Base-by-base conservation (phyloP, 495 filamentous ascomycete species). In the Bacidia rubella region DNA sequence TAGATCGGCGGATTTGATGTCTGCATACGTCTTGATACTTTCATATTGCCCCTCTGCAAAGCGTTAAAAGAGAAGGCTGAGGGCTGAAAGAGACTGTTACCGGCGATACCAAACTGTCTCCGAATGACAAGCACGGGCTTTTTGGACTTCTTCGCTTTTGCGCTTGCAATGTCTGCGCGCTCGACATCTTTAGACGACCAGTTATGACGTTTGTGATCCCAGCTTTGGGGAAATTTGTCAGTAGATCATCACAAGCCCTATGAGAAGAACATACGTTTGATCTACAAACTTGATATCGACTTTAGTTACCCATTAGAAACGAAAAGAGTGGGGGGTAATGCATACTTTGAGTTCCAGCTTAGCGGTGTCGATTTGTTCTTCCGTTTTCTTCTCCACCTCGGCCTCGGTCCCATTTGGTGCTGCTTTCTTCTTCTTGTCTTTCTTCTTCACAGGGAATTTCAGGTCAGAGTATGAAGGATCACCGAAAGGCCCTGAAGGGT, bases 11-110 rank as follows among this genome's bases (percentile, higher is more conserved):
- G 55, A 57, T 42, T 57, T 57, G 1, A 62, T 47, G 54, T 56
- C 11, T 69, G 59, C 17, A 12, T 52, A 62, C 1, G 57, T 61
- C 40, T 61, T 66, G 62, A 50, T 38, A 22, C 29, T 50, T 23
- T 50, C 47, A 38, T 29, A 35, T 17, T 29, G 26, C 3, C 25
- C 26, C 22, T 50, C 47, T 50, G 26, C 17, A 10, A 19, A 29
- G 9, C 9, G 19, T 50, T 38, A 50, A 26, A n/a, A 50, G 29
- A 17, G 19, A 11, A 4, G 19, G 17, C 38, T 22, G 1, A 32
- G 26, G 4, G 15, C 11, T 35, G 3, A 7, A 38, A 11, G 17
- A 20, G 24, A 2, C 17, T 35, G 25, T 15, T 50, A 50, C 47
- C 47, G 11, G 47, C 26, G 12, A 50, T 20, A 4, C 47, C 47